Base-by-base conservation (phyloP, 805 yeast genomes). In the Kodamaea lidongshanica region DNA sequence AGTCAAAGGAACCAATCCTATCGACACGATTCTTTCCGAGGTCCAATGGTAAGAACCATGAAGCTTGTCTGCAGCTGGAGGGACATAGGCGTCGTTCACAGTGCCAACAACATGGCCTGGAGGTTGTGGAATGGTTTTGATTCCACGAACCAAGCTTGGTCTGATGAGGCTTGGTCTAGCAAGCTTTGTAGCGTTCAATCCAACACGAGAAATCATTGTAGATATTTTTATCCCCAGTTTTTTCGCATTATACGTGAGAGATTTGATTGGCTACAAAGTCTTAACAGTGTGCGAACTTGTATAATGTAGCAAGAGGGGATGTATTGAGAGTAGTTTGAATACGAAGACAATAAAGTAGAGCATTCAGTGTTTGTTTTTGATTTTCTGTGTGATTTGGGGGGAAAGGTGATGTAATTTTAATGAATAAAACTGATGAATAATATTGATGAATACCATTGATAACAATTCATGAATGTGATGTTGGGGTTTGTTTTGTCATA, bases 21-120 rank as follows among this genome's bases (percentile, higher is more conserved):
- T 50, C 10, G 80, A 70, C 7, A 77, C 71, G 9, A 69, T 38
- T 52, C 81, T 70, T 55, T 83, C 89, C 40, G 72, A 62, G 21
- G 80, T 67, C 88, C 88, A 80, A 58, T 81, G 89, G 40, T 64
- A 67, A 0, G 88, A 75, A 12, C 89, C 92, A 40, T 79, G 77
- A 31, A 61, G 46, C 41, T 67, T 66, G 45, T 67, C 64, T 4
- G 77, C 56, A 30, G 65, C 59, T 19, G 85, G 84, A 8, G 72
- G 69, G 12, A 76, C 75, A 38, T 74, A 73, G 4, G 86, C 79
- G 34, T 81, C 88, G 48, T 81, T 81, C 21, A 77, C 80, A 9
- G 77, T 71, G 12, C 88, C 92, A 12, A 74, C 73, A 34, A 81
- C 72, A 49, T 67, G 58, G 12, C 89, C 89, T 23, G 85, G 82